Conservation (phyloP, 495 filamentous ascomycete species). For the Xanthoparmelia taractica region DNA sequence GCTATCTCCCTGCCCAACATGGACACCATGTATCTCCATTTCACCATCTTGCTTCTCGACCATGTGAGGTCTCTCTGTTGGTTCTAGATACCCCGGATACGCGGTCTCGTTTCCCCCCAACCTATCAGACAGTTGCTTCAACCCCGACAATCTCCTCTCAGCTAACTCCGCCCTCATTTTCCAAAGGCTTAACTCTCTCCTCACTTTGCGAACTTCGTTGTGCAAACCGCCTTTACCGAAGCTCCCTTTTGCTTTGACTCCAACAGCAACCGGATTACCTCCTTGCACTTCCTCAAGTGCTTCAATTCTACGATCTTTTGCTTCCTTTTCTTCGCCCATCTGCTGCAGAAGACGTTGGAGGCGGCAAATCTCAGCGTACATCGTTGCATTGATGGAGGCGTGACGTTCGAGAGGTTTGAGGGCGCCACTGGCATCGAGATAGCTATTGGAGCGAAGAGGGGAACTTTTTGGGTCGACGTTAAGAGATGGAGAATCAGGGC, state of each 20-base stretch:
- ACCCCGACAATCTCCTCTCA: constrained; percentile 36
- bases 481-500: not conserved
- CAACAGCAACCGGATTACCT: constrained; percentile 7
- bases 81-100: not conserved
- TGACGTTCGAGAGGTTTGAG: constrained; percentile 20
- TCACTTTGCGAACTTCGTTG: constrained; percentile 39
- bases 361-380: constrained; percentile 40
- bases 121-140: constrained; percentile 2
- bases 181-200: constrained; percentile 41
- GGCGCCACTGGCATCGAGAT: constrained; percentile 9
- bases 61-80: not conserved
- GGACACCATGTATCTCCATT: not conserved
- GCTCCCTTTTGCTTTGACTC: constrained; percentile 20
- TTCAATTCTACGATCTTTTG: constrained; percentile 37
- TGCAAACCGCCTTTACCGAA: constrained; percentile 37
- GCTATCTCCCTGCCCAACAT: not conserved
- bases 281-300: constrained; percentile 18
- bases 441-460: constrained; percentile 8
- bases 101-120: not conserved
- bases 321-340: constrained; percentile 35
- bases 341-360: constrained; percentile 38
- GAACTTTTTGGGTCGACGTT: constrained; percentile 2
- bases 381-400: constrained; percentile 31
- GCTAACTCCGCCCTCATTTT: constrained; percentile 42
- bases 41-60: not conserved